Evolutionary conservation across 805 yeast species (phyloP).

Genomic region (Dipodascus geniculatus): DNA sequence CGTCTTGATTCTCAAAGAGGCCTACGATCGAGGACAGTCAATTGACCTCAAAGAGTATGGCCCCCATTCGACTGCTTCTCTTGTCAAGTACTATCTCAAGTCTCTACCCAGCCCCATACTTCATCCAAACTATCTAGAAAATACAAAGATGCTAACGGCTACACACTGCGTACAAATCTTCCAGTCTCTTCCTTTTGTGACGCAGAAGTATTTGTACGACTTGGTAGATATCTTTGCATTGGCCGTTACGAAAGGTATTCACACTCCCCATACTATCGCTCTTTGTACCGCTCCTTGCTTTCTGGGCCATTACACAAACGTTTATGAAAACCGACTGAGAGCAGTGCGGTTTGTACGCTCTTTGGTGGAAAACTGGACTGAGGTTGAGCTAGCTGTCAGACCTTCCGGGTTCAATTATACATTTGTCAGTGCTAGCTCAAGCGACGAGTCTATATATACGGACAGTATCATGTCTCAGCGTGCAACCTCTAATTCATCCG

Average conservation of each 20-base stretch:
- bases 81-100: conserved; percentile 33
- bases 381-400: conserved; percentile 21
- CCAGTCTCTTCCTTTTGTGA: conserved; percentile 7
- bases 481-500: not conserved
- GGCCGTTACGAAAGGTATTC: conserved; percentile 26
- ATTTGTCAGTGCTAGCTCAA: conserved; percentile 34
- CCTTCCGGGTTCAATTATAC: conserved; percentile 45
- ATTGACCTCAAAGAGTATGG: conserved; percentile 47
- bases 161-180: conserved; percentile 26
- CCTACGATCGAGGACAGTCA: conserved; percentile 37
- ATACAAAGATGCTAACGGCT: conserved; percentile 43
- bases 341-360: not conserved
- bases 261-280: conserved; percentile 21
- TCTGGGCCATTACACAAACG: not conserved
- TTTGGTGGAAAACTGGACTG: conserved; percentile 20
- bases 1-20: conserved; percentile 19
- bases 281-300: not conserved
- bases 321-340: not conserved
- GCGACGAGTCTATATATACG: conserved; percentile 17
- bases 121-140: conserved; percentile 34
- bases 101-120: conserved; percentile 45
- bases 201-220: conserved; percentile 26
- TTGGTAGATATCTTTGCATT: conserved; percentile 36
- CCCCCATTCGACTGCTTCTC: conserved; percentile 36
- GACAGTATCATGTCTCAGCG: not conserved